phyloP scores from a whole-genome alignment of 2,329 filamentous ascomycete genomes.

The Fusarium abutilonis region DNA sequence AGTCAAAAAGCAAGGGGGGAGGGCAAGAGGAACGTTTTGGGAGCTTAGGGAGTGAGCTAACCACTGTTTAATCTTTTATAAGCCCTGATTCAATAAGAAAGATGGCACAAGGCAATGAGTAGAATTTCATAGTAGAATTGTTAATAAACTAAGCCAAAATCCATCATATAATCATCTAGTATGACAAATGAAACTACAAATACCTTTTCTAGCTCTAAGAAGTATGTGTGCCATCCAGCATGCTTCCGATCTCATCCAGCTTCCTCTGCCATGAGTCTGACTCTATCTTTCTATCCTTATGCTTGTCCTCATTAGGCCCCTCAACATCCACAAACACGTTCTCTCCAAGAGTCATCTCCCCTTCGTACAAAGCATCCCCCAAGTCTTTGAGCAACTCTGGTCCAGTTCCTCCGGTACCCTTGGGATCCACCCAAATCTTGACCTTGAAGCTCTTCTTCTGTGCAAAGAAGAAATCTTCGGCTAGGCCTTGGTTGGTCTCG shows the following conservation, averaged over 20 bases:
- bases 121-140: too few species aligned
- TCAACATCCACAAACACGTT: conserved; percentile 40
- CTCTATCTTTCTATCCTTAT: conserved; percentile 20
- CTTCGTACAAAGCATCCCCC: conserved; percentile 6
- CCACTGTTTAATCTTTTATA: too few species aligned
- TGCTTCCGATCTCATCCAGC: conserved; percentile 35
- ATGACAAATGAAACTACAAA: too few species aligned
- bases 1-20: too few species aligned
- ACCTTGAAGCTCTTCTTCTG: conserved; percentile 13
- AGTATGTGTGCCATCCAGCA: conserved; percentile 35
- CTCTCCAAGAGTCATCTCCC: conserved; percentile 13
- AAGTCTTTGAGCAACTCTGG: conserved; percentile 15
- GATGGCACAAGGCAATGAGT: too few species aligned
- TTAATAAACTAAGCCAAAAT: too few species aligned
- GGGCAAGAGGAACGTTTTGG: too few species aligned
- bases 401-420: background rate
- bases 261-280: conserved; percentile 37
- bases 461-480: conserved; percentile 30
- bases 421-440: conserved; percentile 27
- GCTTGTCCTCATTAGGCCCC: conserved; percentile 34
- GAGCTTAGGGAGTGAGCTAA: too few species aligned
- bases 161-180: too few species aligned
- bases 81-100: too few species aligned
- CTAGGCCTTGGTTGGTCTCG: conserved; percentile 15
- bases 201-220: background rate